Evolutionary conservation across 2,329 filamentous ascomycete genomes (phyloP).

Genomic region (Cylindrodendrum hubeiense): DNA sequence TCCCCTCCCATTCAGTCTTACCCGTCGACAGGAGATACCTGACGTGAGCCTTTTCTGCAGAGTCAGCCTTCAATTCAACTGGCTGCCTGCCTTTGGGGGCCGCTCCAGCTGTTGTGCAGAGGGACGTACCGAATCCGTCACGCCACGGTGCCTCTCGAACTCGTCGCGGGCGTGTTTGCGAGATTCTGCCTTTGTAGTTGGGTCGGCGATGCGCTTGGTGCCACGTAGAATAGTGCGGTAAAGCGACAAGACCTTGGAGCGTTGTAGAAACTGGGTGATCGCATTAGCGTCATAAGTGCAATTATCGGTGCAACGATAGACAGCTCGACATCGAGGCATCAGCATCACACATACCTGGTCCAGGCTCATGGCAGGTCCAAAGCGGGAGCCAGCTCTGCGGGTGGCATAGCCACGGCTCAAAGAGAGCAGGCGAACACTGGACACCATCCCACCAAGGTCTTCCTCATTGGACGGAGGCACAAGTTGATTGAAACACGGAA

Average conservation of each 20-base stretch:
- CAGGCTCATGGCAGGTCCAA: slow-evolving; percentile 61
- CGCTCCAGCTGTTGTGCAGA: not conserved
- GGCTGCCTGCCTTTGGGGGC: not conserved
- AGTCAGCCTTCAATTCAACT: slow-evolving; percentile 21
- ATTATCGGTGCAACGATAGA: not conserved
- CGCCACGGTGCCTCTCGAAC: slow-evolving; percentile 69
- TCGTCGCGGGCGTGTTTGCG: slow-evolving; percentile 69
- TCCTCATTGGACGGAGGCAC: slow-evolving; percentile 31
- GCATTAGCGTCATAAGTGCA: slow-evolving; percentile 19
- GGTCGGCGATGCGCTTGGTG: slow-evolving; percentile 64
- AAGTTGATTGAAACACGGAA: slow-evolving; percentile 20
- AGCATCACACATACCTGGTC: slow-evolving; percentile 62
- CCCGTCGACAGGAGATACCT: slow-evolving; percentile 74
- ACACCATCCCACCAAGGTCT: slow-evolving; percentile 43
- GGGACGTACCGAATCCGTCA: slow-evolving; percentile 67
- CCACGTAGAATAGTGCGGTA: slow-evolving; percentile 70
- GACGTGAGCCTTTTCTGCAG: slow-evolving; percentile 63
- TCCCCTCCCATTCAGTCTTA: slow-evolving; percentile 74
- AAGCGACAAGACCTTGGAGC: slow-evolving; percentile 65
- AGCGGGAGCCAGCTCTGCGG: slow-evolving; percentile 43
- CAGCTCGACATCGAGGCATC: not conserved
- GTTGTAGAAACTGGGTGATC: slow-evolving; percentile 67
- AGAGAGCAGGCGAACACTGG: slow-evolving; percentile 42
- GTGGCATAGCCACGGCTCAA: slow-evolving; percentile 52
- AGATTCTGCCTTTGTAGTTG: slow-evolving; percentile 66